Conservation (phyloP, 345 rosid species). For the Arabidopsis arenosa region DNA sequence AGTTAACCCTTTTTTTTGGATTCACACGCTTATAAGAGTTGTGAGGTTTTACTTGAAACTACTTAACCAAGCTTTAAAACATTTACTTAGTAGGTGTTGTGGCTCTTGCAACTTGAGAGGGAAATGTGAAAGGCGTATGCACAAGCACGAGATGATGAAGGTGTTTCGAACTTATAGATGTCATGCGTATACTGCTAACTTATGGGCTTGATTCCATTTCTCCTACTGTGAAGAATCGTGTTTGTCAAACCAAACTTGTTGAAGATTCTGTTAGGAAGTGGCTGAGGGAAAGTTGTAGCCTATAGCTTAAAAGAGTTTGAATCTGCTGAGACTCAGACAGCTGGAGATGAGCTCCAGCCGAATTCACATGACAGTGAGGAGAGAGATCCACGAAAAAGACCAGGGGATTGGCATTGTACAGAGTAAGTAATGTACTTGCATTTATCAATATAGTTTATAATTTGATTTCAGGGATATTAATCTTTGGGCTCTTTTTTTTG, state of each 20-base stretch:
- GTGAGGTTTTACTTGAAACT: constrained; percentile 19
- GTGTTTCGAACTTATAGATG: constrained; percentile 74
- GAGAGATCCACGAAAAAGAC: constrained; percentile 55
- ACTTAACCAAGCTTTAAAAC: constrained; percentile 29
- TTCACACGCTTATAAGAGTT: not conserved
- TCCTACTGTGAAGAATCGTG: constrained; percentile 60
- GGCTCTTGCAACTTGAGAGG: constrained; percentile 89
- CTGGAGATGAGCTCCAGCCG: constrained; percentile 25
- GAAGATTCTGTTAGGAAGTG: constrained; percentile 70
- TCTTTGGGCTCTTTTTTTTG: not conserved
- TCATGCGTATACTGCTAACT: constrained; percentile 78
- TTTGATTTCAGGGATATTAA: not conserved
- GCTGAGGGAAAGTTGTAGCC: constrained; percentile 66
- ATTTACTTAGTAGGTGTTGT: constrained; percentile 67
- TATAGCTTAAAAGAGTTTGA: constrained; percentile 49
- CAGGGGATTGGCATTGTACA: constrained; percentile 84
- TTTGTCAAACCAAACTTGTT: constrained; percentile 62
- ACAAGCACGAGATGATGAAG: constrained; percentile 67
- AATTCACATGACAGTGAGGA: constrained; percentile 38
- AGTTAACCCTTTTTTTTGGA: not conserved
- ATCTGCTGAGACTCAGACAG: constrained; percentile 23
- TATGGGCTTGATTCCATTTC: constrained; percentile 65
- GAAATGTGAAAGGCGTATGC: constrained; percentile 86
- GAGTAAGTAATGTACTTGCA: constrained; percentile 54
- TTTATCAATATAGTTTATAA: not conserved